phyloP scores from a whole-genome alignment of 345 rosid genomes.

The Abelmoschus esculentus region DNA sequence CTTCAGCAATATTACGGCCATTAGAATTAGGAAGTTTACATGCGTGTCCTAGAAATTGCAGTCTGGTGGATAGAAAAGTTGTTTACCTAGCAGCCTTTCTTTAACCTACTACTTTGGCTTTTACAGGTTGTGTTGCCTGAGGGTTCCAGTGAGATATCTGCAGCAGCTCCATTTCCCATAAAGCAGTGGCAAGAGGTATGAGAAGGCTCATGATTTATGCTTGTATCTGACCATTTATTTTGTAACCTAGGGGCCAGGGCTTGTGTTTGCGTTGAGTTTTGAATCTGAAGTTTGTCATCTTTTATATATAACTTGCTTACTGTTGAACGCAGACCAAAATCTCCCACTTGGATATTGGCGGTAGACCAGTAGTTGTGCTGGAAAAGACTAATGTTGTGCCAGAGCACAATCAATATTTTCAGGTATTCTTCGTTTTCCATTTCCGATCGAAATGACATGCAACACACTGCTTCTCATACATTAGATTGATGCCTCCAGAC shows the following conservation, averaged over 20 bases:
- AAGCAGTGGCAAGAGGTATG: conserved; percentile 74
- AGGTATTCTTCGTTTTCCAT: conserved; percentile 39
- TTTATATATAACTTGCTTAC: conserved; percentile 6
- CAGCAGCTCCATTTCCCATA: conserved; percentile 66
- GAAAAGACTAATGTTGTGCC: conserved; percentile 76
- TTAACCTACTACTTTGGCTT: conserved; percentile 10
- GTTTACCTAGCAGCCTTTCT: conserved; percentile 6
- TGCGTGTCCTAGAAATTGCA: background rate
- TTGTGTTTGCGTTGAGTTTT: background rate
- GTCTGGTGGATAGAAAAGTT: background rate
- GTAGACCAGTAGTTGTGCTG: conserved; percentile 77
- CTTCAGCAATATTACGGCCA: background rate
- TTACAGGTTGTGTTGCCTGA: conserved; percentile 92
- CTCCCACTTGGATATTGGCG: conserved; percentile 79
- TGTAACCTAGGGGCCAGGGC: background rate
- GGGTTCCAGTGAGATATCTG: conserved; percentile 61
- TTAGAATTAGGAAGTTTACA: background rate
- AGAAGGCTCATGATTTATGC: conserved; percentile 3
- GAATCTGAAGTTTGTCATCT: background rate
- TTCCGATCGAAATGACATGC: background rate
- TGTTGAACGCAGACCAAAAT: conserved; percentile 49
- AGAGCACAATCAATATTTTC: conserved; percentile 78
- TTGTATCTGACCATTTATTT: background rate
- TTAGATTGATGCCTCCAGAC: background rate
- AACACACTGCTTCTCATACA: background rate